Percentiles rank a stretch among this genome's conserved stretches.
Conservation (phyloP, 2,329 filamentous ascomycete species). For the Cordyceps sp. region DNA sequence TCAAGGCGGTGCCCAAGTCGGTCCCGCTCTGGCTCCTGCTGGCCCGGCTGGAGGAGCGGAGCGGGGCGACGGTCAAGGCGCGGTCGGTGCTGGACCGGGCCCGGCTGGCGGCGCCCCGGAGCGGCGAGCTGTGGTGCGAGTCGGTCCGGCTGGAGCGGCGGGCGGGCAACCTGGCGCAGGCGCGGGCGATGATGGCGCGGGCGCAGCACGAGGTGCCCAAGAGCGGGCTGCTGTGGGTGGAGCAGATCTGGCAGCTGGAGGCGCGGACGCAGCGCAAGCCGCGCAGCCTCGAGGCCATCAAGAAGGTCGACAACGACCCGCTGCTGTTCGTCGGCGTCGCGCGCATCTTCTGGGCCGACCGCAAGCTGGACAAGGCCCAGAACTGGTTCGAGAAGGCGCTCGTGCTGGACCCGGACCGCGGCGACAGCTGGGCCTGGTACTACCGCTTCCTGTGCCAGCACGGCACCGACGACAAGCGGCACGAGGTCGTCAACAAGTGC, state of each 20-base stretch:
- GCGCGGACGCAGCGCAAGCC: slow-evolving; percentile 83
- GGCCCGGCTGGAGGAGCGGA: slow-evolving; percentile 70
- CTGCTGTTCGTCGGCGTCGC: slow-evolving; percentile 81
- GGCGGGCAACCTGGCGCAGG: slow-evolving; percentile 67
- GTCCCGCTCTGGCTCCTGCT: slow-evolving; percentile 84
- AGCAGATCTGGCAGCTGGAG: slow-evolving; percentile 92
- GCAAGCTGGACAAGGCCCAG: slow-evolving; percentile 81
- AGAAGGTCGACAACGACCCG: slow-evolving; percentile 88
- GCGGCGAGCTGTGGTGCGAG: slow-evolving; percentile 74
- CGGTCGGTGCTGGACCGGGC: slow-evolving; percentile 87
- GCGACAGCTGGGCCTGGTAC: slow-evolving; percentile 97
- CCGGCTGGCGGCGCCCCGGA: slow-evolving; percentile 73
- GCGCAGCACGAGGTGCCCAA: slow-evolving; percentile 83
- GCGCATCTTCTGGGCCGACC: slow-evolving; percentile 89
- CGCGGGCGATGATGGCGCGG: slow-evolving; percentile 82
- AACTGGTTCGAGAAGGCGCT: slow-evolving; percentile 97
- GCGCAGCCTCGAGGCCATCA: slow-evolving; percentile 82
- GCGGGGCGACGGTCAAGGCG: slow-evolving; percentile 75
- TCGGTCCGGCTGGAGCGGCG: slow-evolving; percentile 86
- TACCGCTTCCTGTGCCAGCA: slow-evolving; percentile 86
- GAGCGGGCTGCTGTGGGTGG: slow-evolving; percentile 77
- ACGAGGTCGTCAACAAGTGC: slow-evolving; percentile 69
- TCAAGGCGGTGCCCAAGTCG: slow-evolving; percentile 69
- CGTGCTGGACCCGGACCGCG: slow-evolving; percentile 67
- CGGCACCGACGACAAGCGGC: slow-evolving; percentile 83